phyloP scores from a whole-genome alignment of 179 eudicot species.

The Corrigiola litoralis region DNA sequence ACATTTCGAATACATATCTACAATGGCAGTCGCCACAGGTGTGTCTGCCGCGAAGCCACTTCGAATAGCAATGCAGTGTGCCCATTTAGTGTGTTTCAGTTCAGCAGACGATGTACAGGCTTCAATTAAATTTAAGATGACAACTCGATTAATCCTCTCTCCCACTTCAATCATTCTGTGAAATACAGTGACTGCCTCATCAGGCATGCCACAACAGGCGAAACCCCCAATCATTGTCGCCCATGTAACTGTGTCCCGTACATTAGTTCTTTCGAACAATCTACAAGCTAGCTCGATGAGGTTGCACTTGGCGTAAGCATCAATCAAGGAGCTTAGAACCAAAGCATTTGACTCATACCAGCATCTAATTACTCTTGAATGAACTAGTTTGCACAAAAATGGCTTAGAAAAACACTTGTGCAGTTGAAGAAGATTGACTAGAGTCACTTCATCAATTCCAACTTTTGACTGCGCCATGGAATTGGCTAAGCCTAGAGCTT shows the following conservation, averaged over 20 bases:
- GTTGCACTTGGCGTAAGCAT: constrained; percentile 72
- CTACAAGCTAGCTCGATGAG: constrained; percentile 44
- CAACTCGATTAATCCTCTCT: constrained; percentile 39
- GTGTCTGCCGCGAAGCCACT: constrained; percentile 45
- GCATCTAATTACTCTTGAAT: constrained; percentile 36
- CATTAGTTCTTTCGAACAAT: constrained; percentile 34
- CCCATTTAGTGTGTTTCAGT: constrained; percentile 47
- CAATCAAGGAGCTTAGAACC: constrained; percentile 58
- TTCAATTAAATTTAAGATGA: constrained; percentile 60
- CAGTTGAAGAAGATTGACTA: constrained; percentile 60
- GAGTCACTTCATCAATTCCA: constrained; percentile 66
- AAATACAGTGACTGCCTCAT: constrained; percentile 54
- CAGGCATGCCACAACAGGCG: constrained; percentile 71
- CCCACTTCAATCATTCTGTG: constrained; percentile 35
- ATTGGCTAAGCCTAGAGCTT: constrained; percentile 47
- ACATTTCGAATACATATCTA: constrained; percentile 70
- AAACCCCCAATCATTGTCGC: constrained; percentile 83
- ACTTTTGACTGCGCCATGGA: constrained; percentile 46
- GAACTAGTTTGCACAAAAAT: constrained; percentile 52
- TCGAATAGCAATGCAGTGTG: constrained; percentile 61
- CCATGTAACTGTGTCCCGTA: constrained; percentile 56
- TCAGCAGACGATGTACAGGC: constrained; percentile 66
- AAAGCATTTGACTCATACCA: constrained; percentile 48
- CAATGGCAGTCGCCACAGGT: constrained; percentile 62
- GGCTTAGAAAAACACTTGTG: constrained; percentile 49